Evolutionary conservation across 768 basidiomycete genomes (phyloP).

Genomic region (Tricholomella constricta): DNA sequence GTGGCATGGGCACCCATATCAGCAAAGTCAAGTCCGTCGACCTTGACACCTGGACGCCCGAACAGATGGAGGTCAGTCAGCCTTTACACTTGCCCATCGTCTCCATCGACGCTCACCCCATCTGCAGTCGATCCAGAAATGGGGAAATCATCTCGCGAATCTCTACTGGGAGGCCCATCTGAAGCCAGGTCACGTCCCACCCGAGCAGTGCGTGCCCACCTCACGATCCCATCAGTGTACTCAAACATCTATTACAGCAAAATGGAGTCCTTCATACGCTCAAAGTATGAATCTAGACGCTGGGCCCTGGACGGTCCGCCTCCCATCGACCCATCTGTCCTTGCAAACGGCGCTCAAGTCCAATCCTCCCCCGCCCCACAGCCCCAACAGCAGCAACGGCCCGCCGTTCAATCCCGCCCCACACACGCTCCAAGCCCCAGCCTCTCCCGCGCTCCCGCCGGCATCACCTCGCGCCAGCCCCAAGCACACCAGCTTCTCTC

Average conservation of each 20-base stretch:
- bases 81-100: not conserved
- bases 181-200: conserved; percentile 86
- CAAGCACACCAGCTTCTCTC: conserved; percentile 62
- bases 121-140: conserved; percentile 77
- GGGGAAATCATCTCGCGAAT: conserved; percentile 94
- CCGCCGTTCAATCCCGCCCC: conserved; percentile 25
- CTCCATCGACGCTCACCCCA: not conserved
- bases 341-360: conserved; percentile 51
- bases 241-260: conserved; percentile 55
- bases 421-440: conserved; percentile 30
- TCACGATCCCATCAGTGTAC: conserved; percentile 1
- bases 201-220: conserved; percentile 78
- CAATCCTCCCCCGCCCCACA: conserved; percentile 29
- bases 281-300: conserved; percentile 90
- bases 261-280: conserved; percentile 96
- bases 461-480: conserved; percentile 43
- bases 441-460: conserved; percentile 25
- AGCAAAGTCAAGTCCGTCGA: conserved; percentile 97
- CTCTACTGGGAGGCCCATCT: conserved; percentile 97
- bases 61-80: conserved; percentile 91
- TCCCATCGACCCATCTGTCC: conserved; percentile 76
- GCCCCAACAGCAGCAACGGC: conserved; percentile 21
- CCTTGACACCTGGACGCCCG: conserved; percentile 96
- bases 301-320: conserved; percentile 94
- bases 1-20: conserved; percentile 98